Percentiles rank a stretch among this genome's conserved stretches.
Conservation (phyloP, 768 basidiomycete genomes). For the Mycena belliarum region DNA sequence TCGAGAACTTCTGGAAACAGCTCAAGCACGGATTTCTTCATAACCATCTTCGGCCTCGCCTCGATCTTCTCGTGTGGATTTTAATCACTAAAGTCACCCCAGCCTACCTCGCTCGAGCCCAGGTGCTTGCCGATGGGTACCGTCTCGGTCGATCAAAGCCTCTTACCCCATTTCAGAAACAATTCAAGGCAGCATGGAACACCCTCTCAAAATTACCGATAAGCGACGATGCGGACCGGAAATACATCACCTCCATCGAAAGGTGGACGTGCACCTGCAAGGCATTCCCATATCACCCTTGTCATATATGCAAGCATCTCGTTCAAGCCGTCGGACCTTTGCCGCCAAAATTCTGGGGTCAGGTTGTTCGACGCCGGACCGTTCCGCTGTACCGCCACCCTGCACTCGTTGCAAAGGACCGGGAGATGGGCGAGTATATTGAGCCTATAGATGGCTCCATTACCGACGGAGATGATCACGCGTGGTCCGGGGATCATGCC, state of each 20-base stretch:
- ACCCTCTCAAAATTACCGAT: background rate
- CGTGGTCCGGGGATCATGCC: conserved; percentile 19
- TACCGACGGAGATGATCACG: conserved; percentile 26
- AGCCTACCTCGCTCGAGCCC: conserved; percentile 18
- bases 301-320: conserved; percentile 37
- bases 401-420: background rate
- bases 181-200: conserved; percentile 29
- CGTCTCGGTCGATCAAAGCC: conserved; percentile 24
- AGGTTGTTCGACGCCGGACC: conserved; percentile 23
- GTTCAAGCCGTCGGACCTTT: conserved; percentile 27
- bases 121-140: conserved; percentile 16
- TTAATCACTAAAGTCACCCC: conserved; percentile 30
- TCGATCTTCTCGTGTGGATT: conserved; percentile 30
- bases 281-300: conserved; percentile 27
- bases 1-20: conserved; percentile 25
- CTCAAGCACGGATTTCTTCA: conserved; percentile 25
- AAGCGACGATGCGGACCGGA: conserved; percentile 7
- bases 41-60: conserved; percentile 18
- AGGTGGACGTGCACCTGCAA: conserved; percentile 33
- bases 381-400: conserved; percentile 28
- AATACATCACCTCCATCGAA: conserved; percentile 23
- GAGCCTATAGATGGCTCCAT: conserved; percentile 18
- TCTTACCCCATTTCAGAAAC: conserved; percentile 26
- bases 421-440: background rate
- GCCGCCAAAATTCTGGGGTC: conserved; percentile 19